phyloP scores from a whole-genome alignment of 495 filamentous ascomycete species.

The Amniculicola lignicola region DNA sequence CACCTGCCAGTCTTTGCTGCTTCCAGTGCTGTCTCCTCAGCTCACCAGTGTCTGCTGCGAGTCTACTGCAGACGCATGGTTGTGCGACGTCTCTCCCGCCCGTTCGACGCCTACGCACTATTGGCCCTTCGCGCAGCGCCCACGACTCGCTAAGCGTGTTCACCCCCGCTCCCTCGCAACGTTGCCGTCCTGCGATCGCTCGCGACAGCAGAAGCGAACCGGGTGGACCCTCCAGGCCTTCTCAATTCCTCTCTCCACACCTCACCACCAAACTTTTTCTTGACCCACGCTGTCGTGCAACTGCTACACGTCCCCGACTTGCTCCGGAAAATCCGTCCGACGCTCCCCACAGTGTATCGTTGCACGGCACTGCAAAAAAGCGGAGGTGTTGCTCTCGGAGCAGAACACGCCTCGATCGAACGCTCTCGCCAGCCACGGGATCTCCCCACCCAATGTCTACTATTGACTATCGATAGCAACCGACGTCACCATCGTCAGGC shows the following conservation, averaged over 20 bases:
- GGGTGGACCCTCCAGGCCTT: slow-evolving; percentile 12
- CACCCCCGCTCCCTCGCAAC: slow-evolving; percentile 27
- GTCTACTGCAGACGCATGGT: slow-evolving; percentile 4
- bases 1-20: slow-evolving; percentile 8
- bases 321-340: not conserved
- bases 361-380: too few species aligned
- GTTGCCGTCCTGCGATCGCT: slow-evolving; percentile 18
- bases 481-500: slow-evolving; percentile 3
- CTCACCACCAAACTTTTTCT: not conserved
- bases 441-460: slow-evolving; percentile 24
- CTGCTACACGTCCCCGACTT: not conserved
- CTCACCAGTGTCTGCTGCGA: not conserved
- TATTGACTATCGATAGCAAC: slow-evolving; percentile 9
- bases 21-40: not conserved
- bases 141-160: slow-evolving; percentile 20
- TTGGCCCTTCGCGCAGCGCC: slow-evolving; percentile 17
- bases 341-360: too few species aligned
- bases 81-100: slow-evolving; percentile 23
- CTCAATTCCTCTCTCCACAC: not conserved
- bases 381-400: not conserved
- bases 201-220: slow-evolving; percentile 20
- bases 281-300: not conserved
- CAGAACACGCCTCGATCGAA: not conserved
- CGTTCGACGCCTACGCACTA: slow-evolving; percentile 4
- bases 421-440: not conserved